phyloP scores from a whole-genome alignment of 345 rosid species.

The Citropsis articulata region DNA sequence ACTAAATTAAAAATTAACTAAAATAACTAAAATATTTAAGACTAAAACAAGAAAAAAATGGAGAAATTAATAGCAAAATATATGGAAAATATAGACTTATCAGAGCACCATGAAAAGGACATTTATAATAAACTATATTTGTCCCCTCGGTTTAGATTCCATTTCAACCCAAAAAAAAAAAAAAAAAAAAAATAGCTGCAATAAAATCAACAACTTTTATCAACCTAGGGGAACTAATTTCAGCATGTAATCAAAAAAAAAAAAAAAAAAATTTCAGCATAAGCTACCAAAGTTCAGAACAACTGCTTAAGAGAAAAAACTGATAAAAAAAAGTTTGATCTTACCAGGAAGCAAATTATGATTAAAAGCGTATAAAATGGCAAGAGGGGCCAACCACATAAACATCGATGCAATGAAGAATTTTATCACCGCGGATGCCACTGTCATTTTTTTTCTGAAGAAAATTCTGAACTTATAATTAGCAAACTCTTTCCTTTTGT shows the following conservation, averaged over 20 bases:
- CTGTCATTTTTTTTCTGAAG: slow-evolving; percentile 5
- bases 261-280: no score
- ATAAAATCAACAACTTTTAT: not conserved
- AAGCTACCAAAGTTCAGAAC: not conserved
- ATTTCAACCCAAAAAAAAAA: no score
- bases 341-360: slow-evolving; percentile 78
- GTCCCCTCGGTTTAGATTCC: not conserved
- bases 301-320: not conserved
- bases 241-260: no score
- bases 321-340: not conserved
- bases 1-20: no score
- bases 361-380: slow-evolving; percentile 65
- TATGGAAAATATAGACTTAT: no score
- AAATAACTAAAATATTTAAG: no score
- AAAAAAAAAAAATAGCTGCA: not conserved
- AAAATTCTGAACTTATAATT: no score
- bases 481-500: no score
- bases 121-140: no score
- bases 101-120: not conserved
- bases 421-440: slow-evolving; percentile 64
- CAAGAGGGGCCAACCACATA: slow-evolving; percentile 83
- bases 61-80: no score
- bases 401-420: slow-evolving; percentile 72
- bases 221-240: not conserved
- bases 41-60: no score